A percentile compares a stretch with the other conserved stretches of the same genome.
These are phyloP conservation scores for Balakata baccata DNA, from an alignment of 345 rosid genomes.

Conservation along the genomic window DNA sequence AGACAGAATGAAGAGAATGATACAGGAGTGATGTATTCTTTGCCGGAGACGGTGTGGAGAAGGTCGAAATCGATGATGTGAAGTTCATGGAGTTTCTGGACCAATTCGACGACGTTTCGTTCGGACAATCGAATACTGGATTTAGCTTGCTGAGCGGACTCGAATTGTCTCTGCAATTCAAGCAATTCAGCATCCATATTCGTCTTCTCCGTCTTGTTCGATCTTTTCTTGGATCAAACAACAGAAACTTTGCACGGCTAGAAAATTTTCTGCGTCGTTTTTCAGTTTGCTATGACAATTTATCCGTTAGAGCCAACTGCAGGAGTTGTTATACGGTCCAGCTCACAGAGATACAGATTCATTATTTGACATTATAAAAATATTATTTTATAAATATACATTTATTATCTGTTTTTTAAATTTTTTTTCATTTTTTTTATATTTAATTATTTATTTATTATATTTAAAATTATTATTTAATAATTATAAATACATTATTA, in stretches of 20 bases:
- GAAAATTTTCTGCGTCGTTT: background rate
- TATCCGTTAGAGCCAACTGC: background rate
- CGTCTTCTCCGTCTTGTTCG: background rate
- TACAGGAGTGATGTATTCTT: slow-evolving; percentile 92
- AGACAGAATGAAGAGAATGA: background rate
- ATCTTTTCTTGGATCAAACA: background rate
- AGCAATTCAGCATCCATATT: slow-evolving; percentile 84
- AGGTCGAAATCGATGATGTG: slow-evolving; percentile 90
- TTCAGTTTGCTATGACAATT: background rate
- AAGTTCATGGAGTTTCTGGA: slow-evolving; percentile 92
- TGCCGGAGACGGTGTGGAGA: slow-evolving; percentile 94
- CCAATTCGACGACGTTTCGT: slow-evolving; percentile 92
- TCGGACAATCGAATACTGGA: slow-evolving; percentile 84
- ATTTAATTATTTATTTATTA: no score
- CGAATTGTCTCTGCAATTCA: slow-evolving; percentile 86
- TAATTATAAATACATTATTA: no score
- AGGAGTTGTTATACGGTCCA: no score
- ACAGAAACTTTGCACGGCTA: background rate
- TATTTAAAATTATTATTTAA: no score
- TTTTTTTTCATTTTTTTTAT: no score
- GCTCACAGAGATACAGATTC: no score
- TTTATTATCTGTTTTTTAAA: no score
- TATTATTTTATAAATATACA: no score
- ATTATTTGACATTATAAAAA: no score
- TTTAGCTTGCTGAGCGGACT: slow-evolving; percentile 90